Conservation (phyloP, 129 eudicot species). For the Flaveria sonorensis region DNA sequence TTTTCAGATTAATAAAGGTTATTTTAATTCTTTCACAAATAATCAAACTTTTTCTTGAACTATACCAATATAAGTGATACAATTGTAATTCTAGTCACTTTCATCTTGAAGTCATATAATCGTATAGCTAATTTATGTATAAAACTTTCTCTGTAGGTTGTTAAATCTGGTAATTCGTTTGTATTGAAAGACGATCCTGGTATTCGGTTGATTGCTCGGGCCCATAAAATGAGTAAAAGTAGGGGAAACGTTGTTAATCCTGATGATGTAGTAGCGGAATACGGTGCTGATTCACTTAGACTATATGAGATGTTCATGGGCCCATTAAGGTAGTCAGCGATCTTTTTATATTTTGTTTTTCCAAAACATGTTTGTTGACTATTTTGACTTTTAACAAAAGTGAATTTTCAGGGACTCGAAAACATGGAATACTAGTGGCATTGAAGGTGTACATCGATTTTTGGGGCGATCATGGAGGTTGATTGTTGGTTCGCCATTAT, state of each 20-base stretch:
- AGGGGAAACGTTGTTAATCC: constrained; percentile 95
- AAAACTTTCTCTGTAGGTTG: constrained; percentile 45
- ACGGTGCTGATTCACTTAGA: constrained; percentile 97
- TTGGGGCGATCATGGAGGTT: constrained; percentile 92
- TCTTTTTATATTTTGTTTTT: neutral
- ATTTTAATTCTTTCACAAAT: neutral
- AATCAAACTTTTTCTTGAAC: constrained; percentile 3
- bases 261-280: constrained; percentile 86
- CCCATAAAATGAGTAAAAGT: constrained; percentile 98
- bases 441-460: constrained; percentile 98
- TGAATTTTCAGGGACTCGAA: constrained; percentile 74
- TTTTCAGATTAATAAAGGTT: neutral
- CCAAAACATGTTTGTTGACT: constrained; percentile 13
- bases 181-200: constrained; percentile 75
- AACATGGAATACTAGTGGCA: constrained; percentile 97
- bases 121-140: constrained; percentile 8
- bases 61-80: neutral
- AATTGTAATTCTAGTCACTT: neutral
- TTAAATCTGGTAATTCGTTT: constrained; percentile 73
- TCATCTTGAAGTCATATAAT: neutral
- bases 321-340: constrained; percentile 67
- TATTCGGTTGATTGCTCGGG: constrained; percentile 78
- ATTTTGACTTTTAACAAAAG: neutral
- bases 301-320: constrained; percentile 99
- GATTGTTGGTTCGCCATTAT: constrained; percentile 73